Base-by-base conservation (phyloP, 352 stramenopile genomes). In the Phytophthora syringae region DNA sequence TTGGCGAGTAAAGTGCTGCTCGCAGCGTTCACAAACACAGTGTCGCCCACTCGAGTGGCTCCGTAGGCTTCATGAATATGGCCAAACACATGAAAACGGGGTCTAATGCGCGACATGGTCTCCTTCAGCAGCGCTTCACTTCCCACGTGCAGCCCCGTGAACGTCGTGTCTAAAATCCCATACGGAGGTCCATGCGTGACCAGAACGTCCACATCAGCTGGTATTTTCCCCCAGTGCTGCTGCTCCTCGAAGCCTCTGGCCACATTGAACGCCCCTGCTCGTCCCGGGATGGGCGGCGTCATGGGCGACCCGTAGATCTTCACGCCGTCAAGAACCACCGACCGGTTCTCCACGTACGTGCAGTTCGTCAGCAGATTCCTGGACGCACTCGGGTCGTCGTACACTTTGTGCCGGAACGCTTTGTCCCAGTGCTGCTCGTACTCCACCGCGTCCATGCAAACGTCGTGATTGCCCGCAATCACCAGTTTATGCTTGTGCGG, bases 21-120 rank as follows among this genome's bases (percentile, higher is more conserved):
- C 7, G 89, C 79, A 34, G 89, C 90, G 66, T 98, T 98, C 51
- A 98, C 79, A 54, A 93, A 98, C 6, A 93, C 72, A 0, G 92
- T 98, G 3, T 63, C 66, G 11, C 87, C 90, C 59, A 97, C 72
- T 16, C 71, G 85, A 18, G 80, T 82, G 20, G 82, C 77, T 61
- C 93, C 93, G 50, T 93, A 94, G 12, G 76, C 84, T 72, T 98
- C 88, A 64, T 98, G 93, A 60, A 98, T 97, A 72, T 98, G 93
- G 30, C 92, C 93, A 70, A 97, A 98, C 5, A 98, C 64, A 66
- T 97, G 87, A 47, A 97, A 89, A 30, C 82, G 71, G 15, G 92
- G 93, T 22, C 80, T 76, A 21, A 94, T 83, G 28, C 88, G 82
- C 25, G 87, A 86, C 59, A 95, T 78, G 18, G 96, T 80, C 48